A percentile compares a stretch with the other conserved stretches of the same genome.
Conservation (phyloP, 176 grass and related monocot genomes). For the Ensete glaucum region DNA sequence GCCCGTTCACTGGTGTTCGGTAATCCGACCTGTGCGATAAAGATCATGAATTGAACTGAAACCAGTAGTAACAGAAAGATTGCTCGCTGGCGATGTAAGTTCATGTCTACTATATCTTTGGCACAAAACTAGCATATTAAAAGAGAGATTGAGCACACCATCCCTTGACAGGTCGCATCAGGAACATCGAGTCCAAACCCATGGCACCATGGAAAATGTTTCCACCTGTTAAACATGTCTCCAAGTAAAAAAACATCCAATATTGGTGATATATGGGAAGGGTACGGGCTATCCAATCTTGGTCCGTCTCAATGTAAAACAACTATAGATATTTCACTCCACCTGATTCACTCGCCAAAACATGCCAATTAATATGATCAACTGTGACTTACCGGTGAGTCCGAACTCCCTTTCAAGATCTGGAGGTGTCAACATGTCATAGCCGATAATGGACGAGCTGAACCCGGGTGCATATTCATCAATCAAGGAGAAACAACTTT, state of each 20-base stretch:
- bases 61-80: not conserved
- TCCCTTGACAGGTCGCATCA: constrained; percentile 87
- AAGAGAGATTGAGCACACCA: constrained; percentile 40
- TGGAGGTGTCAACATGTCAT: constrained; percentile 90
- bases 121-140: not conserved
- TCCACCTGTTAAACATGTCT: constrained; percentile 47
- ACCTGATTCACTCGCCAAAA: not conserved
- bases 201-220: constrained; percentile 96
- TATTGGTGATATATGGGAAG: not conserved
- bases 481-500: constrained; percentile 92
- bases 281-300: not conserved
- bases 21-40: constrained; percentile 61
- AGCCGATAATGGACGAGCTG: constrained; percentile 76
- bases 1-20: constrained; percentile 74
- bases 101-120: not conserved
- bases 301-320: no score
- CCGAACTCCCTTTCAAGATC: constrained; percentile 97
- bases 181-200: constrained; percentile 87
- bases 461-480: constrained; percentile 89
- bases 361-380: not conserved
- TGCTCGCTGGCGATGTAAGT: not conserved
- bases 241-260: not conserved
- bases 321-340: not conserved
- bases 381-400: constrained; percentile 48
- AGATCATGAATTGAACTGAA: not conserved